Percentiles rank a stretch among this genome's conserved stretches.
Conservation (phyloP, 31 red algal species). For the Asparagopsis taxiformis region DNA sequence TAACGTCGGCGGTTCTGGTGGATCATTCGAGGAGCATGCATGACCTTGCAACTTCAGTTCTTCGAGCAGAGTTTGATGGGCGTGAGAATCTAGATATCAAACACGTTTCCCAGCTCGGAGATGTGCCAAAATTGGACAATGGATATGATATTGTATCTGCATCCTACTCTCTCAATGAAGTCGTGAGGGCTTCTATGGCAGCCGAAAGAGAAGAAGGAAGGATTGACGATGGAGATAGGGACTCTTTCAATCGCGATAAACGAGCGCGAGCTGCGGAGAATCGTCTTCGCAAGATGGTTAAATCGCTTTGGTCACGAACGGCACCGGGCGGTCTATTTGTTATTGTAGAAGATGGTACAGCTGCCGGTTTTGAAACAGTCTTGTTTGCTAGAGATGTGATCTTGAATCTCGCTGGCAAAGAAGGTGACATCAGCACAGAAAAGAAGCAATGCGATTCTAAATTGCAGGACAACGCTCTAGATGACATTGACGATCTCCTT, state of each 20-base stretch:
- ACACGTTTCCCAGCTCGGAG: too few species aligned
- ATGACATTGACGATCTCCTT: too few species aligned
- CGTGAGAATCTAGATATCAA: constrained; percentile 10
- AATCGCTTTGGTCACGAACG: constrained; percentile 32
- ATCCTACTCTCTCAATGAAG: constrained; percentile 52
- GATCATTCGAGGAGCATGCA: background rate
- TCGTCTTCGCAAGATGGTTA: constrained; percentile 26
- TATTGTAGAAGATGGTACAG: constrained; percentile 62
- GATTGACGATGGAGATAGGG: background rate
- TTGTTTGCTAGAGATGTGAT: constrained; percentile 39
- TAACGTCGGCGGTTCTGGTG: background rate
- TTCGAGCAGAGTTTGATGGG: too few species aligned
- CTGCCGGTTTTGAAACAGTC: constrained; percentile 64
- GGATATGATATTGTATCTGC: constrained; percentile 45
- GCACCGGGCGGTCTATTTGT: constrained; percentile 31
- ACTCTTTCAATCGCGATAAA: too few species aligned
- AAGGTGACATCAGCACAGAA: background rate
- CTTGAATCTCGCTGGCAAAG: constrained; percentile 1
- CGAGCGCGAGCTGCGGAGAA: constrained; percentile 30
- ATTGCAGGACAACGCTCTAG: too few species aligned
- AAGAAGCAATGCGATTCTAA: too few species aligned
- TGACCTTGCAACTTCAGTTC: too few species aligned
- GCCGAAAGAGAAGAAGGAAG: background rate
- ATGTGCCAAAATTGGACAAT: too few species aligned
- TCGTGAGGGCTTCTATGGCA: constrained; percentile 40